Conservation (phyloP, 2,329 filamentous ascomycete species). For the Ramichloridium luteum region DNA sequence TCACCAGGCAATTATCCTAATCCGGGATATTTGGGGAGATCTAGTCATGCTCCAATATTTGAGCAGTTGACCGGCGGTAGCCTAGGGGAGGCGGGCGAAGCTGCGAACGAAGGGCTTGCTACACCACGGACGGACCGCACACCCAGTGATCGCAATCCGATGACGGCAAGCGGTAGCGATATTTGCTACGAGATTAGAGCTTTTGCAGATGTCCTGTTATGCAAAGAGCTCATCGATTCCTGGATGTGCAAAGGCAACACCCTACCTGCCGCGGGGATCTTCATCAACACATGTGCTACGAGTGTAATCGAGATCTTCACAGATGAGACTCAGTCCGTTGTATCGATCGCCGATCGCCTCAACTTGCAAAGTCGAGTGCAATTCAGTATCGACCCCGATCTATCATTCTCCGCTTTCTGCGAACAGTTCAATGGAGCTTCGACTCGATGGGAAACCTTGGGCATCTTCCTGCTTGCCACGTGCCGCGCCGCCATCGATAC, state of each 20-base stretch:
- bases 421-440: constrained; percentile 3
- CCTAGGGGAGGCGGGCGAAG: no score
- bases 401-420: constrained; percentile 5
- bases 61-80: no score
- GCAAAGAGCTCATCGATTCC: constrained; percentile 13
- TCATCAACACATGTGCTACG: constrained; percentile 15
- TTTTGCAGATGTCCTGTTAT: constrained; percentile 3
- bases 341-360: no score
- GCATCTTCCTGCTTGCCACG: constrained; percentile 28
- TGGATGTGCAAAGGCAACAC: constrained; percentile 20
- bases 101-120: no score
- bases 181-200: constrained; percentile 2
- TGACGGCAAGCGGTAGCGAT: constrained; percentile 12
- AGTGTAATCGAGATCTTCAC: constrained; percentile 10
- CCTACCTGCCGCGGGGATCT: constrained; percentile 17
- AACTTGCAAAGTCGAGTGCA: constrained; percentile 2
- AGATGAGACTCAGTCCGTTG: neutral
- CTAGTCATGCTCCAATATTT: constrained; percentile 24
- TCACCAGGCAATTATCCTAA: constrained; percentile 22
- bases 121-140: no score
- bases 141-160: no score
- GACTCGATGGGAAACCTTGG: constrained; percentile 30
- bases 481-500: constrained; percentile 26
- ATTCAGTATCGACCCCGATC: constrained; percentile 2
- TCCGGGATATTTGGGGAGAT: constrained; percentile 23